phyloP scores from a whole-genome alignment of 164 flowering plant genomes.

The Berberis vulgaris region DNA sequence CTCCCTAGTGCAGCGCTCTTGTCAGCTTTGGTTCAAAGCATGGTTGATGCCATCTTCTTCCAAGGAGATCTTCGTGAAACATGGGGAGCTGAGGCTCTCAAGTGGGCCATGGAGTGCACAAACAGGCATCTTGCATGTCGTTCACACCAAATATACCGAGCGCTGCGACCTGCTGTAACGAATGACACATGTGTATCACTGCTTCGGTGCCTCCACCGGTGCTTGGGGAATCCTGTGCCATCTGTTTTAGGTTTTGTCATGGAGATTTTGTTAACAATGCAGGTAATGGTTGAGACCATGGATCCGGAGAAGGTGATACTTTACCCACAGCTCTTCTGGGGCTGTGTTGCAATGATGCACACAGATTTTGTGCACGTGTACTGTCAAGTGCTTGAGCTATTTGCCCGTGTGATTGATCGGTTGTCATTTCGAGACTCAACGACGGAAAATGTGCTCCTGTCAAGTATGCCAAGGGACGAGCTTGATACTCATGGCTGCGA shows the following conservation, averaged over 20 bases:
- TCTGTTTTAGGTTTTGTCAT: slow-evolving; percentile 84
- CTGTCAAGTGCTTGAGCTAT: slow-evolving; percentile 94
- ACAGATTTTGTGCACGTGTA: slow-evolving; percentile 96
- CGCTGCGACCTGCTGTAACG: slow-evolving; percentile 79
- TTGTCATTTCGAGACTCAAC: slow-evolving; percentile 83
- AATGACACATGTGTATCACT: slow-evolving; percentile 92
- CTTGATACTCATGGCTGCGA: slow-evolving; percentile 42
- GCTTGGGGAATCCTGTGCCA: slow-evolving; percentile 84
- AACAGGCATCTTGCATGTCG: slow-evolving; percentile 97
- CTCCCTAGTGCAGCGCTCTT: slow-evolving; percentile 97
- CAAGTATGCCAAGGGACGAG: slow-evolving; percentile 98
- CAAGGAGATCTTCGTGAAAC: slow-evolving; percentile 98
- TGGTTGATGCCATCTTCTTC: slow-evolving; percentile 99
- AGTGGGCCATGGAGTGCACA: slow-evolving; percentile 99
- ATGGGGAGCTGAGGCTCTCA: slow-evolving; percentile 97
- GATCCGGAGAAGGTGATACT: slow-evolving; percentile 97
- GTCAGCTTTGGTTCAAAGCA: slow-evolving; percentile 93
- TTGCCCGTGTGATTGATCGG: slow-evolving; percentile 84
- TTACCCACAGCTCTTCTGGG: slow-evolving; percentile 99
- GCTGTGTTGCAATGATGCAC: slow-evolving; percentile 99
- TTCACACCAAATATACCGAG: slow-evolving; percentile 97
- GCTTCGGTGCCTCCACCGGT: slow-evolving; percentile 90
- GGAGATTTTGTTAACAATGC: slow-evolving; percentile 90
- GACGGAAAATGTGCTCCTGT: slow-evolving; percentile 91
- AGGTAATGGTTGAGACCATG: slow-evolving; percentile 99